These are phyloP conservation scores for Balakata baccata DNA, from an alignment of 345 rosid species.

Conservation along the genomic window DNA sequence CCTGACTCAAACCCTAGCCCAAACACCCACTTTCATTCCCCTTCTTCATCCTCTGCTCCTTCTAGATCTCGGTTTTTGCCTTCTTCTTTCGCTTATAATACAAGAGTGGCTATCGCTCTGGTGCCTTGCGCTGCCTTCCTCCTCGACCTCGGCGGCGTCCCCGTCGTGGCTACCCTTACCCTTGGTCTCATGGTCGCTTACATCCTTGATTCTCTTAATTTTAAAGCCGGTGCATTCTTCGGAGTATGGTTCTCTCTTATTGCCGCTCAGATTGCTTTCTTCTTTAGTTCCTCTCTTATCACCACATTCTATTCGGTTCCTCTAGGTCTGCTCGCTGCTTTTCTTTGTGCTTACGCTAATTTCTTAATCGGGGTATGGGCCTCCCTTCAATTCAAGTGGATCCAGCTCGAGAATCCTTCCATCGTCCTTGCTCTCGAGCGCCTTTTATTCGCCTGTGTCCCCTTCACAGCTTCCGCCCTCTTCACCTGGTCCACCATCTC, in stretches of 20 bases:
- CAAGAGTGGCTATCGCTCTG: conserved; percentile 69
- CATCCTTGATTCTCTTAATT: conserved; percentile 78
- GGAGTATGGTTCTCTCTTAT: conserved; percentile 84
- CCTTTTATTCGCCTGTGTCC: conserved; percentile 78
- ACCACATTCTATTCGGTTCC: conserved; percentile 48
- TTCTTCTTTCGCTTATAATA: conserved; percentile 72
- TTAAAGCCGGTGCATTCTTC: conserved; percentile 78
- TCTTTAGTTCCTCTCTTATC: conserved; percentile 67
- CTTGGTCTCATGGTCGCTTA: conserved; percentile 84
- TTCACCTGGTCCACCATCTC: conserved; percentile 96
- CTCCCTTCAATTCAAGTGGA: conserved; percentile 97
- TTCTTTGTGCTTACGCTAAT: conserved; percentile 72
- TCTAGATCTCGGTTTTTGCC: conserved; percentile 65
- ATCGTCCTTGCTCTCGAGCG: conserved; percentile 86
- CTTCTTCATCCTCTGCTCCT: conserved; percentile 20
- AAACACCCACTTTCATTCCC: conserved; percentile 31
- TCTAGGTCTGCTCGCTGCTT: conserved; percentile 61
- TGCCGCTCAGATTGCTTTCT: conserved; percentile 89
- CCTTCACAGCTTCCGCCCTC: conserved; percentile 68
- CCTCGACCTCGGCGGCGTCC: conserved; percentile 93
- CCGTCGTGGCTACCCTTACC: conserved; percentile 71
- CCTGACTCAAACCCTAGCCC: conserved; percentile 40
- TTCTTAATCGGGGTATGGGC: conserved; percentile 88
- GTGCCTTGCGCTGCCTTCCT: conserved; percentile 88
- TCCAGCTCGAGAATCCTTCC: conserved; percentile 85